Conservation (phyloP, 352 stramenopile genomes). For the Phytophthora cryptogea region DNA sequence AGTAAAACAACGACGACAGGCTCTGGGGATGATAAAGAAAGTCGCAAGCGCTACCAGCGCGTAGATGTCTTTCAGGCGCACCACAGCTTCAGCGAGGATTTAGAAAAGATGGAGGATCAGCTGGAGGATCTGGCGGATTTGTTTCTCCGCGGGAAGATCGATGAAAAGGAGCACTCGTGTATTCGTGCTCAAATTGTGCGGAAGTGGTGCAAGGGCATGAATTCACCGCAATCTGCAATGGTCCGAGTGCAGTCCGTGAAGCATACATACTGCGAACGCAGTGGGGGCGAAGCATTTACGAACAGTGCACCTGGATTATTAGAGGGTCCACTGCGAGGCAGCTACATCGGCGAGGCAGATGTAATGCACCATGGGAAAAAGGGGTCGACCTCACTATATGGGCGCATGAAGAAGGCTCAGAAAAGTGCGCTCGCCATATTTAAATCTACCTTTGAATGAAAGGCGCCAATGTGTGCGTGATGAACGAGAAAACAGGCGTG, state of each 20-base stretch:
- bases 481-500: slow-evolving; percentile 9
- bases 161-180: slow-evolving; percentile 86
- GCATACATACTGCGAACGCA: slow-evolving; percentile 39
- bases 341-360: slow-evolving; percentile 26
- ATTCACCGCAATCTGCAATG: slow-evolving; percentile 81
- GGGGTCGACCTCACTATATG: slow-evolving; percentile 65
- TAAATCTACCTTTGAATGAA: slow-evolving; percentile 84
- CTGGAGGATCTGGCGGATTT: slow-evolving; percentile 71
- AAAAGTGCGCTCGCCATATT: slow-evolving; percentile 84
- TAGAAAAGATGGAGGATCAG: slow-evolving; percentile 85
- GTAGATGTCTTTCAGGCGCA: slow-evolving; percentile 74
- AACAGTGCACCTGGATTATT: slow-evolving; percentile 29
- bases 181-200: slow-evolving; percentile 83
- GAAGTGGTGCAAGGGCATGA: slow-evolving; percentile 83
- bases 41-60: slow-evolving; percentile 61
- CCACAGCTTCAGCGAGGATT: slow-evolving; percentile 63
- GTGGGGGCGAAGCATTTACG: slow-evolving; percentile 25
- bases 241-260: slow-evolving; percentile 71
- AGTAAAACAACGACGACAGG: slow-evolving; percentile 26
- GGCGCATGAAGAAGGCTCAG: slow-evolving; percentile 83
- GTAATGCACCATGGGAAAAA: slow-evolving; percentile 33
- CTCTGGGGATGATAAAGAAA: slow-evolving; percentile 44
- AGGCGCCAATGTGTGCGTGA: not conserved
- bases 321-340: slow-evolving; percentile 23
- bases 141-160: slow-evolving; percentile 79